Conservation (phyloP, 2,329 filamentous ascomycete genomes). For the Colletotrichum incanum region DNA sequence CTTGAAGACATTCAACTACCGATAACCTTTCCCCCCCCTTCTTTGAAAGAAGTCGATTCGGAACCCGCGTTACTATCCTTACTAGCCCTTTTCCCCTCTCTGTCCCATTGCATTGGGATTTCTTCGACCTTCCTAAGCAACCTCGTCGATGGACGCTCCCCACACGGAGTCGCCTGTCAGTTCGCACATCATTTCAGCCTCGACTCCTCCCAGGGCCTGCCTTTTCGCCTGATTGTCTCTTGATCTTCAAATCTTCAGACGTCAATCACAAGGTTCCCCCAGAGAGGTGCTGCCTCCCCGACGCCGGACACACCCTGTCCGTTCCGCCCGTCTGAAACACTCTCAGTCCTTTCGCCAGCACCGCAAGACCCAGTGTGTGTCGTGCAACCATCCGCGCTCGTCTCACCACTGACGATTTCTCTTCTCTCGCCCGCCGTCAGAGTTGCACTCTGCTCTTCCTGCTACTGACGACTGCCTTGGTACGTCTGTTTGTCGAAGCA, state of each 20-base stretch:
- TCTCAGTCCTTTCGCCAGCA: constrained; percentile 45
- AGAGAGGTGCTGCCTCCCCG: constrained; percentile 34
- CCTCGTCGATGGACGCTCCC: constrained; percentile 26
- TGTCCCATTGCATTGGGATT: constrained; percentile 15
- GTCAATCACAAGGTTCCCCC: constrained; percentile 38
- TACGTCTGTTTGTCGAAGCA: constrained; percentile 13
- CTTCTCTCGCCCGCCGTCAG: constrained; percentile 21
- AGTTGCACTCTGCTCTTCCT: constrained; percentile 28
- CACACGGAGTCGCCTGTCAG: constrained; percentile 39
- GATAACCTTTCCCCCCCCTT: not conserved
- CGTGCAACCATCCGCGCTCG: constrained; percentile 40
- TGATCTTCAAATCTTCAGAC: constrained; percentile 46
- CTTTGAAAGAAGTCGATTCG: not conserved
- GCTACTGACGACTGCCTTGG: constrained; percentile 22
- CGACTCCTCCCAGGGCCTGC: constrained; percentile 26
- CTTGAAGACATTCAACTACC: constrained; percentile 35
- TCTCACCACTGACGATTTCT: constrained; percentile 33
- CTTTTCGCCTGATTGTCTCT: constrained; percentile 46
- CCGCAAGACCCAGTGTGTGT: constrained; percentile 39
- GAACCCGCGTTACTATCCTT: not conserved
- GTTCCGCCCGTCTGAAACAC: constrained; percentile 60
- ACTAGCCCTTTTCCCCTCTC: not conserved
- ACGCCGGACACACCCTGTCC: constrained; percentile 45
- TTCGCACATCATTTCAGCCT: constrained; percentile 40
- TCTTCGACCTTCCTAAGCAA: not conserved